Conservation (phyloP, 495 filamentous ascomycete species). For the Tetracladium marchalianum region DNA sequence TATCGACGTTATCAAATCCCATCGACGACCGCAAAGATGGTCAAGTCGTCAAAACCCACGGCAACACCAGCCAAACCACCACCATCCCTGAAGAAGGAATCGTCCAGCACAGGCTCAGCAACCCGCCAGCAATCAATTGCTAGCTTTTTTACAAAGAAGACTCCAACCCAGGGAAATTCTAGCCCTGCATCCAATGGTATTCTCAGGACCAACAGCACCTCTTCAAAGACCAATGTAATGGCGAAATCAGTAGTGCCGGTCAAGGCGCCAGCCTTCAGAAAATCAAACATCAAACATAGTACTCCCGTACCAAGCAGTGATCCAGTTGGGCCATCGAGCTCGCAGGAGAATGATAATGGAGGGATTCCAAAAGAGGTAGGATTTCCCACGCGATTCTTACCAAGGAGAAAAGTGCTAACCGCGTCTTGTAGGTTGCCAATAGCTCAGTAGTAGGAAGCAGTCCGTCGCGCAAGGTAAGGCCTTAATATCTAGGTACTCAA, state of each 20-base stretch:
- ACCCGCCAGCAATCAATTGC: constrained; percentile 77
- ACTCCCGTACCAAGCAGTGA: constrained; percentile 82
- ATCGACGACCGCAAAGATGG: too few relatives aligned
- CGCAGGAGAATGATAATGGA: constrained; percentile 37
- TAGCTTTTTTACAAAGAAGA: constrained; percentile 74
- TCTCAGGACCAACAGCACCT: constrained; percentile 28
- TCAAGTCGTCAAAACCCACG: background rate
- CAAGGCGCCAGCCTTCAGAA: constrained; percentile 26
- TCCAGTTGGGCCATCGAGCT: constrained; percentile 44
- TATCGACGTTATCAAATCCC: too few relatives aligned
- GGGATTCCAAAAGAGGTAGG: constrained; percentile 34
- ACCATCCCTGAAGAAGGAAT: constrained; percentile 21
- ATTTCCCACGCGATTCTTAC: too few relatives aligned
- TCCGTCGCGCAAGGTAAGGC: constrained; percentile 48
- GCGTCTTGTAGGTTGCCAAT: constrained; percentile 20
- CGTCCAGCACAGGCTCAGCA: constrained; percentile 27
- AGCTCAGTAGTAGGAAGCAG: constrained; percentile 33
- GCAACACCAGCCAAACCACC: constrained; percentile 23
- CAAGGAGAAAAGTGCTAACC: constrained; percentile 25
- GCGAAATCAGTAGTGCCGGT: constrained; percentile 8
- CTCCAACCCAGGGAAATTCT: constrained; percentile 25
- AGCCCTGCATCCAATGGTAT: constrained; percentile 7
- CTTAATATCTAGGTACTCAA: background rate
- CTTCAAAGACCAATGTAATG: constrained; percentile 35
- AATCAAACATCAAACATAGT: constrained; percentile 30